A percentile compares a stretch with the other conserved stretches of the same genome.
Conservation (phyloP, 2,329 filamentous ascomycete genomes). For the Nemania serpens region DNA sequence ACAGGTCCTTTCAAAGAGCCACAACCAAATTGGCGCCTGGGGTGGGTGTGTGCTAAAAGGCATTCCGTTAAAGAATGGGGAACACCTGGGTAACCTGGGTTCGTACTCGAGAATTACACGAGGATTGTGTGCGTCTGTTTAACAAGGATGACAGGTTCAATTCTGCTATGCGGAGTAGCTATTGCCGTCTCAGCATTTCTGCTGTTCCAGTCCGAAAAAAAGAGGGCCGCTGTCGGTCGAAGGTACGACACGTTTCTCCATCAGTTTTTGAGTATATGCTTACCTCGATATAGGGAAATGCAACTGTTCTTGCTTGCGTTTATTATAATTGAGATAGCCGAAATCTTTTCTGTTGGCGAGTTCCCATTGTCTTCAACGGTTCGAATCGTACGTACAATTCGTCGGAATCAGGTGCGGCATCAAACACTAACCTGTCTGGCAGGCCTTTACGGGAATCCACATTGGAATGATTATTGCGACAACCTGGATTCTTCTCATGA, state of each 20-base stretch:
- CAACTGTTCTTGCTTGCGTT: conserved; percentile 89
- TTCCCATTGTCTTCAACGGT: conserved; percentile 76
- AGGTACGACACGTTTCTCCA: conserved; percentile 61
- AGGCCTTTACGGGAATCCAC: conserved; percentile 90
- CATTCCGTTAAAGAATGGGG: conserved; percentile 69
- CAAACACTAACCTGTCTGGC: conserved; percentile 25
- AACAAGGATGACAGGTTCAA: conserved; percentile 68
- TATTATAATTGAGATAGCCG: conserved; percentile 87
- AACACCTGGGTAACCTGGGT: conserved; percentile 83
- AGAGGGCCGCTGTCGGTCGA: conserved; percentile 91
- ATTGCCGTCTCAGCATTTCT: conserved; percentile 71
- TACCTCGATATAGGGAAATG: conserved; percentile 73
- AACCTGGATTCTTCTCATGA: conserved; percentile 88
- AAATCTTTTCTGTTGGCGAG: conserved; percentile 93
- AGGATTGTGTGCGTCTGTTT: conserved; percentile 22
- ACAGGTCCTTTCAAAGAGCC: conserved; percentile 66
- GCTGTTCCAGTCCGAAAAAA: conserved; percentile 80
- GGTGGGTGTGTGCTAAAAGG: conserved; percentile 76
- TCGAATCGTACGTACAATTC: conserved; percentile 66
- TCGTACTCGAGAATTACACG: conserved; percentile 41
- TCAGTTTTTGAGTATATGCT: conserved; percentile 24
- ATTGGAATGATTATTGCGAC: conserved; percentile 88
- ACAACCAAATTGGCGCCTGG: conserved; percentile 64
- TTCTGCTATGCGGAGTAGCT: conserved; percentile 78
- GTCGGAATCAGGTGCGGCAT: background rate